Percentiles rank a stretch among this genome's conserved stretches.
Conservation (phyloP, 1,139 yeast genomes). For the Geotrichum australiense region DNA sequence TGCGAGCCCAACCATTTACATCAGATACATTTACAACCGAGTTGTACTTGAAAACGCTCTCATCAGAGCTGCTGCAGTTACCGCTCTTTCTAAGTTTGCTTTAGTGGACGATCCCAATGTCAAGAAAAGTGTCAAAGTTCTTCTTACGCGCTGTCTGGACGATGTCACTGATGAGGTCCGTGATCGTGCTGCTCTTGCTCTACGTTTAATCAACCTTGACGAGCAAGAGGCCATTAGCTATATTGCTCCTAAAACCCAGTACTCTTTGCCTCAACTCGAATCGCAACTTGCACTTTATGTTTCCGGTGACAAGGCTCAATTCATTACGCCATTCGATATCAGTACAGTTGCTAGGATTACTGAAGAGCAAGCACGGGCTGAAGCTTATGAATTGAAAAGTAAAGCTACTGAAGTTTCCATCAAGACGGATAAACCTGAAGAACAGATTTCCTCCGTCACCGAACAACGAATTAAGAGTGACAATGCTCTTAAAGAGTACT, state of each 20-base stretch:
- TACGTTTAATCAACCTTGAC: slow-evolving; percentile 52
- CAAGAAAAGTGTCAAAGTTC: slow-evolving; percentile 61
- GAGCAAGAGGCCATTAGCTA: slow-evolving; percentile 45
- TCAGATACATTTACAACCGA: slow-evolving; percentile 93
- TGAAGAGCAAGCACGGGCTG: slow-evolving; percentile 57
- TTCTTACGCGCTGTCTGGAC: slow-evolving; percentile 74
- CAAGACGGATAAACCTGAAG: slow-evolving; percentile 18
- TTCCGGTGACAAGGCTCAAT: slow-evolving; percentile 52
- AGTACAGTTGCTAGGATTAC: slow-evolving; percentile 55
- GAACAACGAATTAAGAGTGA: slow-evolving; percentile 36
- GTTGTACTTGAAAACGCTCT: slow-evolving; percentile 93
- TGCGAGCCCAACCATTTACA: slow-evolving; percentile 79
- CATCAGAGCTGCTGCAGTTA: slow-evolving; percentile 92
- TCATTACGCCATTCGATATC: slow-evolving; percentile 63
- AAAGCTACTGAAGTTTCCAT: slow-evolving; percentile 23
- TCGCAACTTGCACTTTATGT: slow-evolving; percentile 68
- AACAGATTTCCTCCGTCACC: slow-evolving; percentile 19
- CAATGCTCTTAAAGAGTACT: slow-evolving; percentile 45
- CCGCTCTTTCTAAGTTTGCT: slow-evolving; percentile 88
- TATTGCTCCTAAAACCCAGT: slow-evolving; percentile 61
- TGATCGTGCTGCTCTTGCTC: slow-evolving; percentile 88
- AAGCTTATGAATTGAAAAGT: slow-evolving; percentile 42
- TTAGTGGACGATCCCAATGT: slow-evolving; percentile 65
- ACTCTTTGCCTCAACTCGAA: slow-evolving; percentile 72
- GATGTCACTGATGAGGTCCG: slow-evolving; percentile 97